These are phyloP conservation scores for Somion occarium DNA, from an alignment of 1,284 basidiomycete species.

Conservation along the genomic window DNA sequence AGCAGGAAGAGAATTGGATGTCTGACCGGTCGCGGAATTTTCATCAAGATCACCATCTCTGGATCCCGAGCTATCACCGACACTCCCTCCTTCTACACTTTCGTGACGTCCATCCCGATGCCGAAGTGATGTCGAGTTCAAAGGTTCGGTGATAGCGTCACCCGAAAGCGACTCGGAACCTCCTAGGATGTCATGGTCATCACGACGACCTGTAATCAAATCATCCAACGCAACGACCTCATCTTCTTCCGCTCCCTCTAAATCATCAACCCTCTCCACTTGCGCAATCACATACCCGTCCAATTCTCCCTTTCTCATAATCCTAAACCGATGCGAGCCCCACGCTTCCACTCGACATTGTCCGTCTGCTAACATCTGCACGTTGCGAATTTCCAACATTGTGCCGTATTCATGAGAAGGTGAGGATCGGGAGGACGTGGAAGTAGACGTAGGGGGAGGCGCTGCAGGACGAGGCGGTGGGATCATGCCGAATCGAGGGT, in stretches of 20 bases:
- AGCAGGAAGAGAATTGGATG: neutral
- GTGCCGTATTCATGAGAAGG: conserved; percentile 72
- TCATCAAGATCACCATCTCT: no score
- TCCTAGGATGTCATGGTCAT: no score
- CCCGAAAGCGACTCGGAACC: no score
- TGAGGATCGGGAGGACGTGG: conserved; percentile 20
- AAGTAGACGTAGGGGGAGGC: neutral
- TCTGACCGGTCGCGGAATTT: no score
- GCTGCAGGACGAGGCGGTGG: conserved; percentile 33
- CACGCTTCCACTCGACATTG: conserved; percentile 86
- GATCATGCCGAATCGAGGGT: conserved; percentile 88
- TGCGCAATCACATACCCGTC: conserved; percentile 90
- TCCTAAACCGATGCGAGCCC: conserved; percentile 80
- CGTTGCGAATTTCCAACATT: conserved; percentile 85
- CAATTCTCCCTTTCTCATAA: conserved; percentile 74
- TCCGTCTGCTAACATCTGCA: conserved; percentile 87
- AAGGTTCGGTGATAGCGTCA: no score
- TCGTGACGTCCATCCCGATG: no score
- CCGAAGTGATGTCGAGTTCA: no score
- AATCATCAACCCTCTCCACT: conserved; percentile 68
- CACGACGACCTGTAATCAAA: neutral
- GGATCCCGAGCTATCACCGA: no score
- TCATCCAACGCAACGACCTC: neutral
- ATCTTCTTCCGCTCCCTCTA: conserved; percentile 32
- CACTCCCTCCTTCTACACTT: no score